These are phyloP conservation scores for Fraxinus nigra DNA, from an alignment of 305 asterid species.

Conservation along the genomic window DNA sequence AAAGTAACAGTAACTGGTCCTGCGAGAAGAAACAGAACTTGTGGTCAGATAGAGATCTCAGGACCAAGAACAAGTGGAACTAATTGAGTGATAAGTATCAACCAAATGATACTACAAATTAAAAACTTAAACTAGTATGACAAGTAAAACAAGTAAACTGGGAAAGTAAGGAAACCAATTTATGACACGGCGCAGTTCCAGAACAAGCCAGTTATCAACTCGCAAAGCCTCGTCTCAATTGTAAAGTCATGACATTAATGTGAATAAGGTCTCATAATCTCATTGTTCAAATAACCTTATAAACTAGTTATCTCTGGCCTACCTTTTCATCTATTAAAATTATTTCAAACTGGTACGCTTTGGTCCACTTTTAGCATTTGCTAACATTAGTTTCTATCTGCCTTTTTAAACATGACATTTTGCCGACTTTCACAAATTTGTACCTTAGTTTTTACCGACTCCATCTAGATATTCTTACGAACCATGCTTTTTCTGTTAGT, in stretches of 20 bases:
- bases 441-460: neutral
- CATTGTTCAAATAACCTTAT: neutral
- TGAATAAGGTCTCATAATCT: neutral
- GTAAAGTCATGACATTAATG: neutral
- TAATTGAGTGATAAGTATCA: neutral
- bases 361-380: neutral
- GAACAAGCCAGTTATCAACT: neutral
- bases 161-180: neutral
- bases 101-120: neutral
- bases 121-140: neutral
- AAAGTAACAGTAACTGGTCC: conserved; percentile 79
- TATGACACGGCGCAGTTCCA: neutral
- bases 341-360: neutral
- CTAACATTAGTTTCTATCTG: neutral
- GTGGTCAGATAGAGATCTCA: neutral
- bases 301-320: neutral
- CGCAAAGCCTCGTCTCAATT: neutral
- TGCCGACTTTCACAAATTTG: neutral
- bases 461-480: neutral
- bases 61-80: neutral
- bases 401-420: neutral
- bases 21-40: conserved; percentile 24
- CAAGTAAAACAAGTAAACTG: neutral
- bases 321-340: neutral
- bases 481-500: neutral